phyloP scores from a whole-genome alignment of 495 filamentous ascomycete species.

The Filosporella fistucella region DNA sequence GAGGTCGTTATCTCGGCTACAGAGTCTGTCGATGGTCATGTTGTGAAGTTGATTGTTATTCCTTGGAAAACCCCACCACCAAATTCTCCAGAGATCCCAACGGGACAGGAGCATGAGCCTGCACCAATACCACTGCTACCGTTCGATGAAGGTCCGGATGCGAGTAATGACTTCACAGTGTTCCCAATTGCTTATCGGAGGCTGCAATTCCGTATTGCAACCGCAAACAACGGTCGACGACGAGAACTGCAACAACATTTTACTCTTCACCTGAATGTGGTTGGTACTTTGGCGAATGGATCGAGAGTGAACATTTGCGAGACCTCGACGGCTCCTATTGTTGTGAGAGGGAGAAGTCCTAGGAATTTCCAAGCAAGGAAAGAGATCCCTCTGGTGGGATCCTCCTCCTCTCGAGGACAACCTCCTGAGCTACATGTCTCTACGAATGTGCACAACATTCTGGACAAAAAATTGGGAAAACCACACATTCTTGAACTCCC shows the following conservation, averaged over 20 bases:
- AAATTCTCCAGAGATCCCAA: conserved; percentile 55
- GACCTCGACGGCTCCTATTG: conserved; percentile 68
- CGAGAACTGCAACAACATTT: conserved; percentile 84
- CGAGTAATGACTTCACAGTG: conserved; percentile 70
- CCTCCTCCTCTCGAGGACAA: conserved; percentile 61
- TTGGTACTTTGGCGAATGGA: conserved; percentile 66
- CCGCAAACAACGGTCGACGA: conserved; percentile 66
- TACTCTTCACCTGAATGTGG: conserved; percentile 67
- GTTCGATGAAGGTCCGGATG: conserved; percentile 47
- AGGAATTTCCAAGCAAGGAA: conserved; percentile 76
- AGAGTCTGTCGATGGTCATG: conserved; percentile 84
- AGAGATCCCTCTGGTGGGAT: conserved; percentile 69
- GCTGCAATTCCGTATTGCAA: conserved; percentile 80
- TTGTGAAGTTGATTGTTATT: conserved; percentile 88
- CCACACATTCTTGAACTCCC: conserved; percentile 45
- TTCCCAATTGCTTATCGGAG: conserved; percentile 89
- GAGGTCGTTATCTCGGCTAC: conserved; percentile 86
- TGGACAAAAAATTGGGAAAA: conserved; percentile 43
- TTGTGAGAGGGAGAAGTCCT: conserved; percentile 73
- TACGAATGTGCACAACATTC: conserved; percentile 28
- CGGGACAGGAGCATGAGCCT: conserved; percentile 50
- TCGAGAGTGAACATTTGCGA: conserved; percentile 65
- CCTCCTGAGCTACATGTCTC: conserved; percentile 26
- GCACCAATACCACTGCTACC: conserved; percentile 69
- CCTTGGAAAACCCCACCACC: conserved; percentile 92